phyloP scores from a whole-genome alignment of 805 yeast genomes.

The Debaryomyces prosopidis region DNA sequence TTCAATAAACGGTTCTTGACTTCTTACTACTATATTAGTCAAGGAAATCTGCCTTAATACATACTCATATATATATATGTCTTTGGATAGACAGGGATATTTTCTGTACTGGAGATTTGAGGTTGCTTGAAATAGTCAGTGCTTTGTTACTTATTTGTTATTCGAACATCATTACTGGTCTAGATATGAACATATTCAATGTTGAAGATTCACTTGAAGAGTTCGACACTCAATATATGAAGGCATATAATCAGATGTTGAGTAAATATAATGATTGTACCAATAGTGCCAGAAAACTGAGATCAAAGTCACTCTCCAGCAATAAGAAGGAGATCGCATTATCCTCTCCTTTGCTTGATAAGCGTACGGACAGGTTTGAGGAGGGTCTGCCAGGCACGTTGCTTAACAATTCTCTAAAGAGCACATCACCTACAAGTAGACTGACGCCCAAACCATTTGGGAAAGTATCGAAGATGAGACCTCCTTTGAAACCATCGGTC shows the following conservation, averaged over 20 bases:
- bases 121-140: no score
- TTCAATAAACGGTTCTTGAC: background rate
- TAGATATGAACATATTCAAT: slow-evolving; percentile 10
- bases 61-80: background rate
- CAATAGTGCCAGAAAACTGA: background rate
- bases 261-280: background rate
- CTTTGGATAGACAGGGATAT: no score
- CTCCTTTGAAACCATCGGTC: slow-evolving; percentile 25
- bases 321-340: slow-evolving; percentile 14
- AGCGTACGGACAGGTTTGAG: slow-evolving; percentile 1
- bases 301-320: slow-evolving; percentile 9
- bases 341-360: slow-evolving; percentile 24
- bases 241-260: slow-evolving; percentile 18
- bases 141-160: background rate
- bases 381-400: background rate
- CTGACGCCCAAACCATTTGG: background rate
- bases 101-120: no score
- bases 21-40: background rate
- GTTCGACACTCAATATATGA: slow-evolving; percentile 22
- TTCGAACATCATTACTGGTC: background rate
- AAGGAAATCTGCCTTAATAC: background rate
- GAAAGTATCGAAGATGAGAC: slow-evolving; percentile 10
- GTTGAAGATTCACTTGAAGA: slow-evolving; percentile 25
- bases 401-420: background rate
- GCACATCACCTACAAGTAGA: background rate